Evolutionary conservation across 305 asterid species (phyloP), one percentile per base, ranked within the genome.

Genomic region (Fraxinus sp.): DNA sequence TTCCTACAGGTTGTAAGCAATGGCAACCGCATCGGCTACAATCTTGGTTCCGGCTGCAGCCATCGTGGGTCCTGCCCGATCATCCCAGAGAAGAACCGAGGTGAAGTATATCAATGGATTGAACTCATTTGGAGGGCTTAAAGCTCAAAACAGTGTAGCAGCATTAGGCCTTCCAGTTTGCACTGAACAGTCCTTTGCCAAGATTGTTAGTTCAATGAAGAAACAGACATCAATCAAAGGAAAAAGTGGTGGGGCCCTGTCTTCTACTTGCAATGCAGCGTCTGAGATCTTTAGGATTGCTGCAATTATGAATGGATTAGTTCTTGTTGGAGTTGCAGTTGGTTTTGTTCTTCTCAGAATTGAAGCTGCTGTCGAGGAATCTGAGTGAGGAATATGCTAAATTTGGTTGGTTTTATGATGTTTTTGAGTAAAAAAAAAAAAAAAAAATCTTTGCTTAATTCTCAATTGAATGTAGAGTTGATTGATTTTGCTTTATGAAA

Each of bases 331-430:
- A 7, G 98, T 95, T 3, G 97, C 99, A 0, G 92, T 92, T 41
- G 98, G 99, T 30, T 95, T 95, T 83, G 92, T 89, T 70, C 97
- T 95, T 35, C 99, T 95, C 30, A 93, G 98, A 62, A 26, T 95
- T 57, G 99, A 95, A 86, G 93, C 95, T 0, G 3, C 83, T 2
- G 83, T 93, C 22, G 98, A 94, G 88, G 97, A 92, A 77, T 28
- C 90, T 62, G 97, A 91, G 84, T 88, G 88, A 92, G 77, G 14
- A 6, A 26, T 49, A 7, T 39, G 24, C 22, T 32, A 33, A 28
- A 14, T 66, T 83, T 83, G 83, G 68, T 64, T 77, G 78, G 83
- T 75, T 82, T 84, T 28, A 64, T 82, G 37, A 81, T 88, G 81
- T 86, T 83, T 79, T 86, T 79, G 78, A 52, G 75, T 85, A 11